phyloP scores from a whole-genome alignment of 2,329 filamentous ascomycete genomes.

The Pseudogymnoascus sp. region DNA sequence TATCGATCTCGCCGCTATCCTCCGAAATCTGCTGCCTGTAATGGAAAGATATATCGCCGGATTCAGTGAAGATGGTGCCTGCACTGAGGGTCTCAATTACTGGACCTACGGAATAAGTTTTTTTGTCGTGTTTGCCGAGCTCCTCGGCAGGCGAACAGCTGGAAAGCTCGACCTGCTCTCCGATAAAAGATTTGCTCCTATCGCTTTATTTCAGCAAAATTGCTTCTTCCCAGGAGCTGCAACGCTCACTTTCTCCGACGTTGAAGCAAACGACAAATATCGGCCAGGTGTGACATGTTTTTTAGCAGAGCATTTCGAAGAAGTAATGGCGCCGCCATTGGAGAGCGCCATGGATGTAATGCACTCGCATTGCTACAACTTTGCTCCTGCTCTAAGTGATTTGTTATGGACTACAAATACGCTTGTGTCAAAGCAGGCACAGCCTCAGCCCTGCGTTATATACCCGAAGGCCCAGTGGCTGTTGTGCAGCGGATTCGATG shows the following conservation, averaged over 20 bases:
- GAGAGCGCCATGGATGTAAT: not conserved
- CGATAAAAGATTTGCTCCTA: not conserved
- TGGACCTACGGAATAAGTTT: not conserved
- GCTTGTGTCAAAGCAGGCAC: not conserved
- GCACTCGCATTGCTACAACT: constrained; percentile 6
- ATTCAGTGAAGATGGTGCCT: not conserved
- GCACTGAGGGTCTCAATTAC: not conserved
- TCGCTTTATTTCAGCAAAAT: constrained; percentile 1
- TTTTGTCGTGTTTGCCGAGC: not conserved
- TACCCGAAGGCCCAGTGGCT: not conserved
- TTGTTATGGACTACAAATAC: not conserved
- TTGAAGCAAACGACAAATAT: constrained; percentile 1
- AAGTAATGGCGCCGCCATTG: not conserved
- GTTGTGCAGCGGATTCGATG: not conserved
- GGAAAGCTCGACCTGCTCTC: not conserved
- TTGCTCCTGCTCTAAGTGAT: not conserved
- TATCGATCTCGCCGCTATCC: not conserved
- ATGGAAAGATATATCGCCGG: not conserved
- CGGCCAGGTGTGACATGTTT: not conserved
- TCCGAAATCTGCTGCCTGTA: not conserved
- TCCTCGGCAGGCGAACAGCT: not conserved
- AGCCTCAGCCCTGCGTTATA: not conserved
- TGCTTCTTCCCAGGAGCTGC: not conserved
- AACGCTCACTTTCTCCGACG: not conserved
- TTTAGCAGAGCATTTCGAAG: not conserved